Conservation (phyloP, 768 basidiomycete species). For the Mycena crocata region DNA sequence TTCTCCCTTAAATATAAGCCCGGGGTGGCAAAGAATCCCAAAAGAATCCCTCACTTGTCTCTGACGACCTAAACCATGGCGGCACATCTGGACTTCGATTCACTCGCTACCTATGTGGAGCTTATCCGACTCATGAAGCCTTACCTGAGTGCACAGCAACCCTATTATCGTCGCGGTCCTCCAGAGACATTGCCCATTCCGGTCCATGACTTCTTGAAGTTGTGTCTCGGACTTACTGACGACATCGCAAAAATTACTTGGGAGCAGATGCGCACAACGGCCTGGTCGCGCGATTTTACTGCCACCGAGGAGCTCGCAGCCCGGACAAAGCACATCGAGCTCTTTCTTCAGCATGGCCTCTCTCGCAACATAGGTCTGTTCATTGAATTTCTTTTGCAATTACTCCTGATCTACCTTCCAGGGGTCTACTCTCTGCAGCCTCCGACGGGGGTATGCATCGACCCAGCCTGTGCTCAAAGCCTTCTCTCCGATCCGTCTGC, state of each 20-base stretch:
- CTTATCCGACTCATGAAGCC: constrained; percentile 13
- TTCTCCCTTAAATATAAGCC: no score
- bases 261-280: no score
- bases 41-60: no score
- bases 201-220: constrained; percentile 4
- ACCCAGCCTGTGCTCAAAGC: not conserved
- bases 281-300: no score
- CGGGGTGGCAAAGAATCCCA: no score
- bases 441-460: not conserved
- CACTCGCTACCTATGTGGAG: not conserved
- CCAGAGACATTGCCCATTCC: not conserved
- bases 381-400: no score
- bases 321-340: no score
- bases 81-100: not conserved
- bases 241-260: no score
- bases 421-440: constrained; percentile 6
- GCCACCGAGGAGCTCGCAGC: no score
- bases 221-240: no score
- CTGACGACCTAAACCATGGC: no score
- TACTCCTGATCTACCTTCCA: not conserved
- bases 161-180: not conserved
- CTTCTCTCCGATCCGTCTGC: not conserved
- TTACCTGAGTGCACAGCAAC: not conserved
- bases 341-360: no score
- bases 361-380: not conserved